phyloP scores from a whole-genome alignment of 2,329 filamentous ascomycete species.

The Orbilia brochopaga region DNA sequence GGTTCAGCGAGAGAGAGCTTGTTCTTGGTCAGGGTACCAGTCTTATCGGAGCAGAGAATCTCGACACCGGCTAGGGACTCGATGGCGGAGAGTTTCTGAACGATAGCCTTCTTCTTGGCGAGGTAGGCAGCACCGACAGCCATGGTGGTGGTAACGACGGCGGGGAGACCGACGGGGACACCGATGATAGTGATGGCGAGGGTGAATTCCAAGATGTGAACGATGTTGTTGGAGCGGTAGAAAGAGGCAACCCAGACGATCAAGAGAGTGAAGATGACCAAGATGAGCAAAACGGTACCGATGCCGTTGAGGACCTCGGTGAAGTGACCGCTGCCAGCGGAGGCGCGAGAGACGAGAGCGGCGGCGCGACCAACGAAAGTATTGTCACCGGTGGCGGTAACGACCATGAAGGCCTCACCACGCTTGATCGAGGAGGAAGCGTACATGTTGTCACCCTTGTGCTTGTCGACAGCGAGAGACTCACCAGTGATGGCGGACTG shows the following conservation, averaged over 20 bases:
- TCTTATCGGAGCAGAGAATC: conserved; percentile 94
- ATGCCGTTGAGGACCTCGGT: conserved; percentile 89
- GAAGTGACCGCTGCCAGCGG: conserved; percentile 79
- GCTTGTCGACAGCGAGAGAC: conserved; percentile 88
- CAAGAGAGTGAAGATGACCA: conserved; percentile 80
- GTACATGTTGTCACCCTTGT: conserved; percentile 79
- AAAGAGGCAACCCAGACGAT: conserved; percentile 86
- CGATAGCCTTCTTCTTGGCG: conserved; percentile 89
- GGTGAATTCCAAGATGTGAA: conserved; percentile 80
- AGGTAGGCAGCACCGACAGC: conserved; percentile 90
- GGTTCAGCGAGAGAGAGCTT: conserved; percentile 87
- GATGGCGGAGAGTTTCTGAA: conserved; percentile 89
- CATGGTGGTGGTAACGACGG: conserved; percentile 93
- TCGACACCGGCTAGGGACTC: conserved; percentile 91
- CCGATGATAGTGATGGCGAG: conserved; percentile 89
- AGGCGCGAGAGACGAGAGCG: conserved; percentile 79
- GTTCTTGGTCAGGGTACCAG: conserved; percentile 91
- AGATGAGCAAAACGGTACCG: conserved; percentile 76
- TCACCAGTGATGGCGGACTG: conserved; percentile 92
- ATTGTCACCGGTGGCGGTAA: conserved; percentile 84
- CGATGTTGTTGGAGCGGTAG: conserved; percentile 83
- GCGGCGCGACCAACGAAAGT: conserved; percentile 90
- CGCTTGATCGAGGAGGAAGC: conserved; percentile 89
- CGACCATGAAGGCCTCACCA: conserved; percentile 81
- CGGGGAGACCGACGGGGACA: conserved; percentile 90